phyloP scores from a whole-genome alignment of 768 basidiomycete species.

The Rhodotorula graminis region DNA sequence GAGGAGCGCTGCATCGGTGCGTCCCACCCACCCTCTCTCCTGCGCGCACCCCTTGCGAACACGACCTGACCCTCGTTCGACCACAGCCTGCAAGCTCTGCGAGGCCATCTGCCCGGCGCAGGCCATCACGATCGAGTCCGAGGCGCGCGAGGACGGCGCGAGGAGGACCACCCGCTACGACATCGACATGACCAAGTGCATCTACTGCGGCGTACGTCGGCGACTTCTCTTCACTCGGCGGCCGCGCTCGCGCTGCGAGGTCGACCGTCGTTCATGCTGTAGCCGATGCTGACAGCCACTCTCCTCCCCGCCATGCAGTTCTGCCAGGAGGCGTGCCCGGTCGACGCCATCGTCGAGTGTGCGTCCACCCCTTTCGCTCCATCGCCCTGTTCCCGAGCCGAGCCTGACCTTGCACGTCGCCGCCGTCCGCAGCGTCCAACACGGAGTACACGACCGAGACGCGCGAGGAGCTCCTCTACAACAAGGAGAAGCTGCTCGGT shows the following conservation, averaged over 20 bases:
- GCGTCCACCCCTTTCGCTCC: slow-evolving; percentile 26
- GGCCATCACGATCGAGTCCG: slow-evolving; percentile 98
- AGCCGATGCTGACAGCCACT: no score
- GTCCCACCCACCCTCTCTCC: slow-evolving; percentile 44
- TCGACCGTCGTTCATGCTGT: no score
- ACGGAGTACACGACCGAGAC: slow-evolving; percentile 97
- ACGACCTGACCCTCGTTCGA: background rate
- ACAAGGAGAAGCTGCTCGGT: slow-evolving; percentile 96
- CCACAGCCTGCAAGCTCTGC: slow-evolving; percentile 92
- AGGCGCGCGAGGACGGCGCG: slow-evolving; percentile 89
- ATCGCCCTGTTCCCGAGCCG: background rate
- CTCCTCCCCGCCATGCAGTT: slow-evolving; percentile 50
- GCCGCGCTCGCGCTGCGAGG: no score
- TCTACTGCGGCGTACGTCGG: slow-evolving; percentile 77
- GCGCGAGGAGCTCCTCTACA: slow-evolving; percentile 94
- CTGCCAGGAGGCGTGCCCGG: slow-evolving; percentile 99
- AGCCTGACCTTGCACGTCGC: background rate
- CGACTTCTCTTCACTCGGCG: background rate
- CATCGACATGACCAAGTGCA: slow-evolving; percentile 99
- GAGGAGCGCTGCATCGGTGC: slow-evolving; percentile 97
- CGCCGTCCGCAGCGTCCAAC: slow-evolving; percentile 69
- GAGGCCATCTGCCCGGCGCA: slow-evolving; percentile 99
- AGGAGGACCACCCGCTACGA: slow-evolving; percentile 98
- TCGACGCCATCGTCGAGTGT: slow-evolving; percentile 99
- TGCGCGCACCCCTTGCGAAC: no score